Conservation (phyloP, 805 yeast genomes). For the Scheffersomyces amazonensis region DNA sequence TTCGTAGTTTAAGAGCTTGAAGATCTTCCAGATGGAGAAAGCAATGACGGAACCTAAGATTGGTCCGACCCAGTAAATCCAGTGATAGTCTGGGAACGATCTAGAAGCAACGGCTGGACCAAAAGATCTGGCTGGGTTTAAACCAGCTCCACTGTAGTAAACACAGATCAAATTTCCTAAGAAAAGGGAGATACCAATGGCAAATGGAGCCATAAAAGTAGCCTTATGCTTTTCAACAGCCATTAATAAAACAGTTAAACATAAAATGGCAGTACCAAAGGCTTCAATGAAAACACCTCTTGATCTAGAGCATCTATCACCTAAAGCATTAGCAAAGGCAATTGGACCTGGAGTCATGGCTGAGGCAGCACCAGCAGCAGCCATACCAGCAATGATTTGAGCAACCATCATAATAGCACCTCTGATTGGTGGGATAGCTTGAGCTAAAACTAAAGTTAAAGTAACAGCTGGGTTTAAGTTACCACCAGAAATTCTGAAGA, state of each 20-base stretch:
- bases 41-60: slow-evolving; percentile 67
- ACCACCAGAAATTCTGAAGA: slow-evolving; percentile 82
- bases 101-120: slow-evolving; percentile 78
- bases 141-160: slow-evolving; percentile 86
- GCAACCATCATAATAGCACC: slow-evolving; percentile 62
- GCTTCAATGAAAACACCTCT: slow-evolving; percentile 82
- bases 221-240: slow-evolving; percentile 82
- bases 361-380: slow-evolving; percentile 85
- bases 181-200: slow-evolving; percentile 79
- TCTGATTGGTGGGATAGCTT: slow-evolving; percentile 72
- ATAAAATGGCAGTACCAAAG: slow-evolving; percentile 71
- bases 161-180: slow-evolving; percentile 79
- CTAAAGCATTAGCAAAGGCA: slow-evolving; percentile 66
- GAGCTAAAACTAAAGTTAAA: slow-evolving; percentile 63
- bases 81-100: slow-evolving; percentile 77
- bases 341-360: slow-evolving; percentile 83
- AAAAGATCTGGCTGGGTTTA: slow-evolving; percentile 86
- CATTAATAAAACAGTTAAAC: slow-evolving; percentile 73
- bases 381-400: slow-evolving; percentile 83
- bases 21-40: slow-evolving; percentile 60
- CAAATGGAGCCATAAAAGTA: slow-evolving; percentile 77
- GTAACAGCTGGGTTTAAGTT: slow-evolving; percentile 90
- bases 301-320: slow-evolving; percentile 66
- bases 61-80: slow-evolving; percentile 95
- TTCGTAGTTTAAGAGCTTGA: slow-evolving; percentile 66